Conservation (phyloP, 768 basidiomycete genomes). For the Kwoniella heveanensis region DNA sequence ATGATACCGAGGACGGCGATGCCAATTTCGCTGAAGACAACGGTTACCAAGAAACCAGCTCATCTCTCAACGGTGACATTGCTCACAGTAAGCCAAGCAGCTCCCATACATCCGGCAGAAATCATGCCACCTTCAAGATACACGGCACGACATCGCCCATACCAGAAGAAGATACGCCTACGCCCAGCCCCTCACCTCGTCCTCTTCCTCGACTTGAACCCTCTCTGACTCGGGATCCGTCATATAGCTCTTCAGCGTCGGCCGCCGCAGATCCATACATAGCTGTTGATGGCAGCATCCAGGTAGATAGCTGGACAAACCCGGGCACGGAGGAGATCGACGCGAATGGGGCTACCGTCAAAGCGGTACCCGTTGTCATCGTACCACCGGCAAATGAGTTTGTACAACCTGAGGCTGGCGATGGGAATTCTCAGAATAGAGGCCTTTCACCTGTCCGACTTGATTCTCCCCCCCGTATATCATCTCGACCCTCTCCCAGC, state of each 20-base stretch:
- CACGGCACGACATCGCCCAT: background rate
- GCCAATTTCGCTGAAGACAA: no score
- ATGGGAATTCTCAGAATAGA: background rate
- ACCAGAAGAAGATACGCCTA: constrained; percentile 1
- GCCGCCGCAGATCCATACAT: background rate
- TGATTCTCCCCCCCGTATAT: constrained; percentile 3
- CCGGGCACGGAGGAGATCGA: background rate
- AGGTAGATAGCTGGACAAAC: background rate
- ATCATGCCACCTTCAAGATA: background rate
- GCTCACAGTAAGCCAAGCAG: no score
- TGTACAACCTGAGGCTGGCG: background rate
- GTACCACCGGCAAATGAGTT: background rate
- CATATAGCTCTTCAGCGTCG: no score
- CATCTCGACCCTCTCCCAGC: background rate
- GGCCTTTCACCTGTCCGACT: background rate
- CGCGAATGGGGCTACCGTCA: background rate
- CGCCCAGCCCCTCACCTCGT: background rate
- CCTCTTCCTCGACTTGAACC: constrained; percentile 8
- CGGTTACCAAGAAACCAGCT: no score
- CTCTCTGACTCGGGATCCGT: no score
- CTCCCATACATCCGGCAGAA: no score
- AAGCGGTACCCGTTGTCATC: constrained; percentile 21
- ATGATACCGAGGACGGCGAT: background rate
- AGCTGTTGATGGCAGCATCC: background rate
- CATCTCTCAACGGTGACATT: no score